Evolutionary conservation across 805 yeast species (phyloP).

Genomic region (Huiozyma sinensis): DNA sequence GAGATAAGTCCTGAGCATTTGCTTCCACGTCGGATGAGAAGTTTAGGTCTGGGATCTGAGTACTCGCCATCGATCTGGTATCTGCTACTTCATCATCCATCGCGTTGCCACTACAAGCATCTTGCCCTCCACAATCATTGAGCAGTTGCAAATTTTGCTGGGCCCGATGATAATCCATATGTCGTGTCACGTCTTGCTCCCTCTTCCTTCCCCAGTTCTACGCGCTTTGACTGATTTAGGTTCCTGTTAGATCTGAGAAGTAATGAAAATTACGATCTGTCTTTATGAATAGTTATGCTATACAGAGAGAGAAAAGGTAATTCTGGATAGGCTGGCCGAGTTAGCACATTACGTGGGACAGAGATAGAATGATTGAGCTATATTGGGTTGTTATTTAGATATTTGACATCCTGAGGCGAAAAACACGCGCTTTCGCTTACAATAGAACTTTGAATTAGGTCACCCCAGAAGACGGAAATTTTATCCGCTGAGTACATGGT

Average conservation of each 20-base stretch:
- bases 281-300: too few species aligned
- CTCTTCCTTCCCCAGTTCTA: too few species aligned
- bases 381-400: not conserved
- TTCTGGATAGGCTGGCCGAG: not conserved
- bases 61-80: not conserved
- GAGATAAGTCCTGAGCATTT: not conserved
- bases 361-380: not conserved
- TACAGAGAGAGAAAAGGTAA: too few species aligned
- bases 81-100: not conserved
- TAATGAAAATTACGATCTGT: too few species aligned
- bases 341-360: not conserved
- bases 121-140: constrained; percentile 3
- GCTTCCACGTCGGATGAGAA: constrained; percentile 1
- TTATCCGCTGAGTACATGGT: constrained; percentile 67
- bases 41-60: constrained; percentile 2
- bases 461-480: constrained; percentile 63
- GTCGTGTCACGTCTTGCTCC: too few species aligned
- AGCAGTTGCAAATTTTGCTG: constrained; percentile 17
- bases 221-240: too few species aligned
- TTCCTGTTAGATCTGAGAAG: too few species aligned
- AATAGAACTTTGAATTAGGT: constrained; percentile 32
- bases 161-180: constrained; percentile 21
- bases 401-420: too few species aligned
- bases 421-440: too few species aligned
- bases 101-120: not conserved